A percentile compares a stretch with the other conserved stretches of the same genome.
Evolutionary conservation across 2,329 filamentous ascomycete species (phyloP).

Genomic region (Metarhizium brunneum): DNA sequence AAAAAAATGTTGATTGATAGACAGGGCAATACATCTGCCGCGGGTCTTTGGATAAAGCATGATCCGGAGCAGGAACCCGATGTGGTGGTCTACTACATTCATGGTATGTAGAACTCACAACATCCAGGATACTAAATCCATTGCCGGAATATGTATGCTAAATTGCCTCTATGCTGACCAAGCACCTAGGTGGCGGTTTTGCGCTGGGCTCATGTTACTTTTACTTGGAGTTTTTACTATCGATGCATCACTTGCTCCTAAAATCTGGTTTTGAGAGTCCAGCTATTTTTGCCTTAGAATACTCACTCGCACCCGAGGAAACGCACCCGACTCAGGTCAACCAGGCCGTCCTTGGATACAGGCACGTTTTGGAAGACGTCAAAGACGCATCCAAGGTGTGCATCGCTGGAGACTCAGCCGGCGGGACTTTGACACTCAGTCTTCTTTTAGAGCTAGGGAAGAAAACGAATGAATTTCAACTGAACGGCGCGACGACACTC

Average conservation of each 20-base stretch:
- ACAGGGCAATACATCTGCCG: constrained; percentile 31
- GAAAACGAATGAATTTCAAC: background rate
- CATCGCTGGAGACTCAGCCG: constrained; percentile 72
- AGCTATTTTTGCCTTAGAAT: constrained; percentile 70
- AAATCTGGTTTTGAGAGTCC: constrained; percentile 62
- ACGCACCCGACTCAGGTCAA: constrained; percentile 65
- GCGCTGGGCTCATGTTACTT: constrained; percentile 75
- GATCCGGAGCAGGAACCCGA: constrained; percentile 56
- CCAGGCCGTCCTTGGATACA: constrained; percentile 61
- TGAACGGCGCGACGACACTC: constrained; percentile 10
- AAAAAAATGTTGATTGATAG: constrained; percentile 1
- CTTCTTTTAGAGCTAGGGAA: constrained; percentile 57
- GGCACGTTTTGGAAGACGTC: constrained; percentile 53
- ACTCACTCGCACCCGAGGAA: constrained; percentile 67
- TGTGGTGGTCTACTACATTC: constrained; percentile 72
- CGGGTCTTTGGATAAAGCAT: constrained; percentile 61
- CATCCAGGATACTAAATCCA: background rate
- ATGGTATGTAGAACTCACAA: constrained; percentile 44
- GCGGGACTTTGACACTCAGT: constrained; percentile 63
- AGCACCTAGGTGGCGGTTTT: constrained; percentile 60
- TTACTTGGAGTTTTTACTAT: constrained; percentile 74
- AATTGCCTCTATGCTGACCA: background rate
- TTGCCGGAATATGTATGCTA: background rate
- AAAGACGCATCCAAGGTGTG: constrained; percentile 53
- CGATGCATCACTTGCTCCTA: constrained; percentile 58